Conservation (phyloP, 768 basidiomycete species). For the Termitomyces sp. region DNA sequence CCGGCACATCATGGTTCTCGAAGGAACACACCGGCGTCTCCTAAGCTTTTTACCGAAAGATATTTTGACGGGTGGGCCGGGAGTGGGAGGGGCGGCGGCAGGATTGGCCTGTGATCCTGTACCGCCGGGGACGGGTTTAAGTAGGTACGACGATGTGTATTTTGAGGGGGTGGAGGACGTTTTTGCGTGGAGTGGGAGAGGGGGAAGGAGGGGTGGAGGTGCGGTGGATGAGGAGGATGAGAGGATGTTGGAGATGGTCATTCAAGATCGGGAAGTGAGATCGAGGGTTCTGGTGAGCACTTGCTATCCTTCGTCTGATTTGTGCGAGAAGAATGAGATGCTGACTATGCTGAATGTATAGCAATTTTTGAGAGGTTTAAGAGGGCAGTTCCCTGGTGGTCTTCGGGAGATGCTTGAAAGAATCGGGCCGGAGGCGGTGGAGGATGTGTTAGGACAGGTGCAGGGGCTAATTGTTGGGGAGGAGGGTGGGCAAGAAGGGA, state of each 20-base stretch:
- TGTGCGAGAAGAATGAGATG: neutral
- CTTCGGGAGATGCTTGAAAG: conserved; percentile 57
- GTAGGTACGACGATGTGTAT: conserved; percentile 66
- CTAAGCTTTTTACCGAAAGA: conserved; percentile 66
- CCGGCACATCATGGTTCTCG: conserved; percentile 75
- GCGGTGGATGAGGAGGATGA: conserved; percentile 38
- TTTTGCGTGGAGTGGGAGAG: conserved; percentile 25
- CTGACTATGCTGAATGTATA: conserved; percentile 35
- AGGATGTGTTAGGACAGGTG: conserved; percentile 49
- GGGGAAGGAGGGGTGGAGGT: conserved; percentile 10
- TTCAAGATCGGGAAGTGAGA: conserved; percentile 53
- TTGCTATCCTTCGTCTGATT: neutral
- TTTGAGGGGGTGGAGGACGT: conserved; percentile 61
- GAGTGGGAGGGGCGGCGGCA: conserved; percentile 34
- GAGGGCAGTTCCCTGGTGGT: conserved; percentile 56
- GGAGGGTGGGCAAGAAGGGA: conserved; percentile 26
- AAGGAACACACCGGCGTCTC: conserved; percentile 50
- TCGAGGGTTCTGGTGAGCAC: conserved; percentile 33
- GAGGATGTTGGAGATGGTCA: conserved; percentile 45
- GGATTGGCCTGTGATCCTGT: conserved; percentile 82
- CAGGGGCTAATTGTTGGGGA: conserved; percentile 23
- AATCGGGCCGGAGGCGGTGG: conserved; percentile 49
- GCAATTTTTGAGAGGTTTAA: conserved; percentile 43
- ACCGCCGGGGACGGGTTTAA: conserved; percentile 60
- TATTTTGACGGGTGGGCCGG: conserved; percentile 27